These are phyloP conservation scores for Backusella sp. DNA, from an alignment of 192 early-diverging fungal species.

Conservation along the genomic window DNA sequence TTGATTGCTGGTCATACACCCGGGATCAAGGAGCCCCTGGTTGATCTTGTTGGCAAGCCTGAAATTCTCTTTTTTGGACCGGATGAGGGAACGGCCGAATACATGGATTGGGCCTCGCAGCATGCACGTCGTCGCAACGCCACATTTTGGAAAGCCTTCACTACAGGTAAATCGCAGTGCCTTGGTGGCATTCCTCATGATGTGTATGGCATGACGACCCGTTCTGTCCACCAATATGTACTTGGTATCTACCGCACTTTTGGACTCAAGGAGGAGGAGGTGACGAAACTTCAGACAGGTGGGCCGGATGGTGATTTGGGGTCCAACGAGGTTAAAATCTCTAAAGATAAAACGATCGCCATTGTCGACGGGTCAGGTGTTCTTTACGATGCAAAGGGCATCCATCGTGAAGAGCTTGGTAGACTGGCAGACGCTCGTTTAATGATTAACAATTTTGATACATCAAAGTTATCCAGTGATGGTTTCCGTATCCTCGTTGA, in stretches of 20 bases:
- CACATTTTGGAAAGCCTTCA: constrained; percentile 99
- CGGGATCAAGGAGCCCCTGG: constrained; percentile 97
- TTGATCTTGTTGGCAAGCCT: constrained; percentile 87
- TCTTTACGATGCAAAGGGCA: constrained; percentile 87
- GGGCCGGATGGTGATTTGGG: constrained; percentile 99
- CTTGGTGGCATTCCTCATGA: constrained; percentile 98
- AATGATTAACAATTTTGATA: constrained; percentile 92
- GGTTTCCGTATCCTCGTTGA: constrained; percentile 97
- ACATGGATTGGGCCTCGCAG: constrained; percentile 99
- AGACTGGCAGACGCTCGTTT: constrained; percentile 80
- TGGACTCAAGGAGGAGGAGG: constrained; percentile 79
- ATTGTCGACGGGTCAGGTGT: constrained; percentile 97
- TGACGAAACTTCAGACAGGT: constrained; percentile 94
- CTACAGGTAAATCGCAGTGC: constrained; percentile 95
- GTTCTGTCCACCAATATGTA: constrained; percentile 98
- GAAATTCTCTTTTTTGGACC: constrained; percentile 99
- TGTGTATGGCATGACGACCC: constrained; percentile 96
- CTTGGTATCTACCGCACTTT: constrained; percentile 89
- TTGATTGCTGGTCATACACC: constrained; percentile 88
- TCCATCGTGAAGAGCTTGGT: constrained; percentile 83
- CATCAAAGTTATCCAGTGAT: constrained; percentile 68
- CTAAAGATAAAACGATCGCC: constrained; percentile 91
- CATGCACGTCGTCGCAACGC: constrained; percentile 88
- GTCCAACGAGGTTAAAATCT: constrained; percentile 99
- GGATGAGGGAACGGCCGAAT: constrained; percentile 98